Conservation (phyloP, 495 filamentous ascomycete genomes). For the Sabuloglossum arenarium region DNA sequence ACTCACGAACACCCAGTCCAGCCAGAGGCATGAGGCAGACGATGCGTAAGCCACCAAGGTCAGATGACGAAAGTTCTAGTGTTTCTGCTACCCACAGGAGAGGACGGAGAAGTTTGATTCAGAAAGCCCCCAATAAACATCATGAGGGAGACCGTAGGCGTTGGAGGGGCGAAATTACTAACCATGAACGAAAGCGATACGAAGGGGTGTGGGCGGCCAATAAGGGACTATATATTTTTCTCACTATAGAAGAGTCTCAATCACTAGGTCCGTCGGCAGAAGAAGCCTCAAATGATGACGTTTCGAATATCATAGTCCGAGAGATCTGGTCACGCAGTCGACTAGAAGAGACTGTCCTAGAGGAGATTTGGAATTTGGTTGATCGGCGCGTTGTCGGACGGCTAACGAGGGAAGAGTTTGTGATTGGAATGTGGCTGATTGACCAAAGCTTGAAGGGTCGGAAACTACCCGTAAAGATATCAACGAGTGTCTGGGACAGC, state of each 20-base stretch:
- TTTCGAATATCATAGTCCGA: constrained; percentile 58
- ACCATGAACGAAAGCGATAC: constrained; percentile 69
- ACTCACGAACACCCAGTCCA: constrained; percentile 33
- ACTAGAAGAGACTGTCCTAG: constrained; percentile 43
- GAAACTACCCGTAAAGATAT: constrained; percentile 62
- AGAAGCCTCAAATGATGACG: constrained; percentile 23
- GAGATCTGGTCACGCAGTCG: constrained; percentile 75
- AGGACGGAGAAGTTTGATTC: constrained; percentile 23
- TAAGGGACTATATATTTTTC: constrained; percentile 33
- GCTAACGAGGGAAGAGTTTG: constrained; percentile 63
- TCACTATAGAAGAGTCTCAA: not conserved
- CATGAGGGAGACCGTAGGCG: constrained; percentile 68
- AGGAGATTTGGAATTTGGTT: constrained; percentile 72
- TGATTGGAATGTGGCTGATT: constrained; percentile 89
- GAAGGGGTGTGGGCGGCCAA: constrained; percentile 96
- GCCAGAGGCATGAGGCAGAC: constrained; percentile 44
- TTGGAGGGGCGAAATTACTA: constrained; percentile 63
- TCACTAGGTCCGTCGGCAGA: constrained; percentile 3
- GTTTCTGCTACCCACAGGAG: constrained; percentile 24
- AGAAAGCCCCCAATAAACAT: constrained; percentile 63
- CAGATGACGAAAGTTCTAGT: constrained; percentile 31
- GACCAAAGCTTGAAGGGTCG: constrained; percentile 75
- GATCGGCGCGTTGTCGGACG: constrained; percentile 37
- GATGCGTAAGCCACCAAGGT: constrained; percentile 38
- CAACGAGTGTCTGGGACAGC: constrained; percentile 72